Evolutionary conservation across 768 basidiomycete genomes (phyloP).

Genomic region (Mycena chlorophos): DNA sequence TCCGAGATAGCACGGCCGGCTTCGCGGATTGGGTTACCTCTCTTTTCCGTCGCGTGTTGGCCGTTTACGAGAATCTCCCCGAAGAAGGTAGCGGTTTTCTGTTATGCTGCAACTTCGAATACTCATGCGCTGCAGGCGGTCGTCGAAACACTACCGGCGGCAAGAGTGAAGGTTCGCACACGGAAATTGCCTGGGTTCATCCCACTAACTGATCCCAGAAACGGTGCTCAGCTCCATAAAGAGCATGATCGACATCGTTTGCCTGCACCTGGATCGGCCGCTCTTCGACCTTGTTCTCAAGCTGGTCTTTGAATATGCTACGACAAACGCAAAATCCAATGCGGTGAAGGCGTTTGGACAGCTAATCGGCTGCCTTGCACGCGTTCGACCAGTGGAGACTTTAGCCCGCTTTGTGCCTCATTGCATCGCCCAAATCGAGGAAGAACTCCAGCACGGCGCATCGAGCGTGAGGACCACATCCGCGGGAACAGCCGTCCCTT

Average conservation of each 20-base stretch:
- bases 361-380: conserved; percentile 80
- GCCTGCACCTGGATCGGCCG: conserved; percentile 72
- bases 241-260: conserved; percentile 78
- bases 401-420: conserved; percentile 79
- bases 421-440: conserved; percentile 74
- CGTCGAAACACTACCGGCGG: conserved; percentile 82
- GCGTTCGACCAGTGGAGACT: conserved; percentile 72
- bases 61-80: conserved; percentile 88
- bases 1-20: conserved; percentile 73
- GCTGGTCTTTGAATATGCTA: conserved; percentile 82
- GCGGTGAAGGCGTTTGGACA: conserved; percentile 90
- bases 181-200: neutral
- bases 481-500: conserved; percentile 68
- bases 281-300: conserved; percentile 86
- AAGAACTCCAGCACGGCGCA: conserved; percentile 88
- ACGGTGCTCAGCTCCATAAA: conserved; percentile 75
- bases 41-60: conserved; percentile 74
- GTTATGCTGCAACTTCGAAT: neutral
- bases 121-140: conserved; percentile 46
- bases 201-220: conserved; percentile 38
- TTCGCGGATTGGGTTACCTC: conserved; percentile 85
- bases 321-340: conserved; percentile 88
- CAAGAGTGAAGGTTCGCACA: conserved; percentile 53
- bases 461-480: conserved; percentile 83
- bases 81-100: conserved; percentile 83